phyloP scores from a whole-genome alignment of 352 stramenopile species.

The Phytophthora nicotianae region DNA sequence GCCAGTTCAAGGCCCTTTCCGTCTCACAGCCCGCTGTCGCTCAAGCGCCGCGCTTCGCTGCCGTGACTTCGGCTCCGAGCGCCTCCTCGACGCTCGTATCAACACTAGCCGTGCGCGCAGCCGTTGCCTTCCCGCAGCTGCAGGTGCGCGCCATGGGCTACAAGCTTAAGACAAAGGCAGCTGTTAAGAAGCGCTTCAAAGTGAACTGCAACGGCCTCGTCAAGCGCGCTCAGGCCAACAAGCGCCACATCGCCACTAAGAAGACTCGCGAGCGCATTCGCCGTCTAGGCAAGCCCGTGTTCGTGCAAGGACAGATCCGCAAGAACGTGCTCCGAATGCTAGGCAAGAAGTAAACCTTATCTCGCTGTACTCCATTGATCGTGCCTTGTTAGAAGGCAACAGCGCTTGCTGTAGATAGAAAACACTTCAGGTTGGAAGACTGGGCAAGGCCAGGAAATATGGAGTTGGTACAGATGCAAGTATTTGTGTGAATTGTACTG shows the following conservation, averaged over 20 bases:
- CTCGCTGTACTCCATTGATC: conserved; percentile 1
- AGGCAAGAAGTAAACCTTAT: conserved; percentile 34
- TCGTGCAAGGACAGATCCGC: conserved; percentile 74
- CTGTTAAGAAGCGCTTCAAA: conserved; percentile 87
- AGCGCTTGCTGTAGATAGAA: conserved; percentile 22
- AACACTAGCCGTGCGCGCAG: conserved; percentile 28
- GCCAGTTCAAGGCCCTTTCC: conserved; percentile 58
- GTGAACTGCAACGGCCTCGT: conserved; percentile 83
- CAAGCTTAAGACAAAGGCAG: conserved; percentile 85
- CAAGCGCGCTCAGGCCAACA: conserved; percentile 81
- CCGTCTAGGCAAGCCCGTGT: conserved; percentile 73
- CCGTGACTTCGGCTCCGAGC: conserved; percentile 8
- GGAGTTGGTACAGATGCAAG: conserved; percentile 16
- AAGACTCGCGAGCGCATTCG: conserved; percentile 84
- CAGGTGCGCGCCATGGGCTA: conserved; percentile 75
- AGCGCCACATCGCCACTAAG: conserved; percentile 86
- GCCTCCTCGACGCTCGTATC: conserved; percentile 19
- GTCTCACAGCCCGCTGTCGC: conserved; percentile 20
- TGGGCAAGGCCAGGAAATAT: conserved; percentile 11
- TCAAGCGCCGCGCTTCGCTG: conserved; percentile 34
- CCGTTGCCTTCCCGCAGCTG: conserved; percentile 44
- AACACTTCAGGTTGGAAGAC: conserved; percentile 1
- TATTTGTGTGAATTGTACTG: conserved; percentile 2
- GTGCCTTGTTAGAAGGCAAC: not conserved
- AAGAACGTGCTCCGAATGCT: conserved; percentile 87